Evolutionary conservation across 2,329 filamentous ascomycete species (phyloP), one percentile per base, ranked within the genome.

Genomic region (Cladosporium sphaerospermum): DNA sequence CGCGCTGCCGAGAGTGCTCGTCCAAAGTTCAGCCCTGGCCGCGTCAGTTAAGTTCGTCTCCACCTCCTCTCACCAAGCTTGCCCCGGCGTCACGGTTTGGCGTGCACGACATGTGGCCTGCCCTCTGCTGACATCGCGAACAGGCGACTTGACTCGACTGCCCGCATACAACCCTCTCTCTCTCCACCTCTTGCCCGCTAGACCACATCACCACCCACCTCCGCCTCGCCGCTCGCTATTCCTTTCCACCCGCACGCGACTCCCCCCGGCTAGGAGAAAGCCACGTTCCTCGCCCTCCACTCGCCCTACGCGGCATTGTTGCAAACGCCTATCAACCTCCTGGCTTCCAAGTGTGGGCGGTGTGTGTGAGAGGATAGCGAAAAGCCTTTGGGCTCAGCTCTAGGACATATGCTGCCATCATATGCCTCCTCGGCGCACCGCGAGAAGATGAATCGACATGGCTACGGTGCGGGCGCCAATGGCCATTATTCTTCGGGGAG

Each of bases 361-460:
- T 51, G 48, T n/a, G 48, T 14, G 41, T 28, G 42, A 23, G 19
- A 44, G 42, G 42, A 44, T 16, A 34, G 40, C 48, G 31, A 34
- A 14, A 14, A 19, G 9, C 16, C 7, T 31, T 40, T 51, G 13
- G 40, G 34, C 28, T 34, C 48, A 16, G 39, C 14, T 44, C 32
- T 31, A 33, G 13, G 49, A 59, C 54, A 56, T 68, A 83, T 84
- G 81, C 73, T 84, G 66, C 82, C 82, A 60, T 78, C 79, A 64
- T 79, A 83, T 76, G 70, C 75, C 59, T 75, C 75, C 54, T 72
- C 75, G 62, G 71, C 73, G 65, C 61, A 61, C 52, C 54, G 56
- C 56, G 87, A 85, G 81, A 87, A 86, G 83, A 90, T 93, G 83
- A 88, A 92, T 69, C 83, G 89, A 76, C 89, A 95, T 78, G 85